Conservation (phyloP, 2,329 filamentous ascomycete species). For the Sordariomycetes sp. region DNA sequence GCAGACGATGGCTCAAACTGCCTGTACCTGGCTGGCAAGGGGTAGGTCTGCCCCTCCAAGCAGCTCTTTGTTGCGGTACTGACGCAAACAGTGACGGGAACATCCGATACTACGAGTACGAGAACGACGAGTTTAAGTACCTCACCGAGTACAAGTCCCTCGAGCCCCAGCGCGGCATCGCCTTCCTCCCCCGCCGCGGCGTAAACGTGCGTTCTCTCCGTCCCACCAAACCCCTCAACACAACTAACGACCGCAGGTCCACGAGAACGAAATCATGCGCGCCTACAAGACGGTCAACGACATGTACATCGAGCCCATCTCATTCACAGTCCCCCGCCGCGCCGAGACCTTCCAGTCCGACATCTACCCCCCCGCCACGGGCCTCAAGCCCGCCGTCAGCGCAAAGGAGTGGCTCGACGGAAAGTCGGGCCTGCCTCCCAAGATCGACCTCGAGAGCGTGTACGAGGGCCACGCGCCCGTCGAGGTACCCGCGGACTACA, state of each 20-base stretch:
- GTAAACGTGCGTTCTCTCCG: conserved; percentile 53
- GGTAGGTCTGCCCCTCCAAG: conserved; percentile 38
- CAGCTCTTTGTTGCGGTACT: conserved; percentile 5
- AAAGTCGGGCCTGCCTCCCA: conserved; percentile 71
- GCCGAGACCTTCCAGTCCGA: conserved; percentile 95
- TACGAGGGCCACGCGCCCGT: conserved; percentile 75
- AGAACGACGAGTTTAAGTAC: conserved; percentile 98
- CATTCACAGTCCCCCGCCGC: conserved; percentile 88
- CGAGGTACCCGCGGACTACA: conserved; percentile 59
- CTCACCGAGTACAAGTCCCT: conserved; percentile 94
- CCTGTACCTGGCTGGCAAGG: conserved; percentile 92
- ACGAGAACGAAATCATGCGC: conserved; percentile 92
- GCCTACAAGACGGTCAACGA: conserved; percentile 98
- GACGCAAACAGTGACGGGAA: conserved; percentile 66
- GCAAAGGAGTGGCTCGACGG: conserved; percentile 76
- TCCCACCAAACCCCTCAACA: conserved; percentile 1
- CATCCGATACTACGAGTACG: conserved; percentile 97
- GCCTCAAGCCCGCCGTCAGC: conserved; percentile 67
- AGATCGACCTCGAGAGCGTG: conserved; percentile 85
- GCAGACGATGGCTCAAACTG: conserved; percentile 82
- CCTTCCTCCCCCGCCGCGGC: conserved; percentile 87
- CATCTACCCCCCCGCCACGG: conserved; percentile 80
- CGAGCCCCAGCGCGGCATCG: conserved; percentile 88
- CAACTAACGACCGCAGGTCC: conserved; percentile 37
- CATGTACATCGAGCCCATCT: conserved; percentile 86